phyloP scores from a whole-genome alignment of 768 basidiomycete genomes.

The Leccinum truebloodii region DNA sequence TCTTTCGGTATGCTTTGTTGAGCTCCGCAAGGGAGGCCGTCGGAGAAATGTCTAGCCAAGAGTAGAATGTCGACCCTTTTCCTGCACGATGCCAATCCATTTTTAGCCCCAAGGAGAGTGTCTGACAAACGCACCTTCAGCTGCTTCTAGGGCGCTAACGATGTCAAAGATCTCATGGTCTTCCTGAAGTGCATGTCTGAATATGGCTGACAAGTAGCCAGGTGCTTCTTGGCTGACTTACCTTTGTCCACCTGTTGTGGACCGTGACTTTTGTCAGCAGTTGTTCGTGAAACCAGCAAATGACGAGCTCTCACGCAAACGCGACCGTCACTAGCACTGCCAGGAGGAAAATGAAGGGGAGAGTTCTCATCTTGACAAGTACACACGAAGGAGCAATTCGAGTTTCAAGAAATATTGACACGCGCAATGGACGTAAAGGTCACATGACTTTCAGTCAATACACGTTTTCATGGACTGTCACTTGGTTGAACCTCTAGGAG shows the following conservation, averaged over 20 bases:
- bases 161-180: slow-evolving; percentile 98
- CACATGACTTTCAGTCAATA: slow-evolving; percentile 11
- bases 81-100: slow-evolving; percentile 39
- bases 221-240: slow-evolving; percentile 26
- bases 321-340: slow-evolving; percentile 53
- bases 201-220: slow-evolving; percentile 9
- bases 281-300: not conserved
- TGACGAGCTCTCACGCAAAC: slow-evolving; percentile 53
- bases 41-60: slow-evolving; percentile 80
- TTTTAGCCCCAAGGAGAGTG: slow-evolving; percentile 4
- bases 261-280: slow-evolving; percentile 4
- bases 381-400: not conserved
- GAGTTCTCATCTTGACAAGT: slow-evolving; percentile 46
- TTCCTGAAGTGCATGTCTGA: slow-evolving; percentile 49
- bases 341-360: slow-evolving; percentile 48
- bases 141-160: slow-evolving; percentile 72
- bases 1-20: slow-evolving; percentile 86
- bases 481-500: not conserved
- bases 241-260: slow-evolving; percentile 69
- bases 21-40: slow-evolving; percentile 78
- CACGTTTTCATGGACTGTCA: not conserved
- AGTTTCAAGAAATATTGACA: not conserved
- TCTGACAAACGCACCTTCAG: slow-evolving; percentile 61
- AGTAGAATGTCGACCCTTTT: slow-evolving; percentile 94
- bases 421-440: not conserved